These are phyloP conservation scores for Xylaria sp. DNA, from an alignment of 2,329 filamentous ascomycete genomes.

Conservation along the genomic window DNA sequence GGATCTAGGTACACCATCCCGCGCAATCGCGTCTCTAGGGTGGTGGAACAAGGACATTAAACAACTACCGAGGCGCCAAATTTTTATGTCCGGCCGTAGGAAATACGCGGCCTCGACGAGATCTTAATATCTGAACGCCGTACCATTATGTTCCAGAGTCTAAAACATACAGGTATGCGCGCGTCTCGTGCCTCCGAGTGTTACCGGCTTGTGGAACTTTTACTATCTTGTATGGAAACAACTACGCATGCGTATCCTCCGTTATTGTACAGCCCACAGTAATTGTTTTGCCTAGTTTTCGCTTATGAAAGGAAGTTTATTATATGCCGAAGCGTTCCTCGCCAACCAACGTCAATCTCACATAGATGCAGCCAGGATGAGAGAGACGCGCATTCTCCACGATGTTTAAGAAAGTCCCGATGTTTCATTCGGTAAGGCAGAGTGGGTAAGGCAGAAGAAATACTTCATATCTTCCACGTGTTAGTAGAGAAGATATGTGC, in stretches of 20 bases:
- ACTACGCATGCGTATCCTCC: conserved; percentile 12
- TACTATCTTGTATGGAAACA: conserved; percentile 17
- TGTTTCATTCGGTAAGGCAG: conserved; percentile 45
- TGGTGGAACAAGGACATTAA: conserved; percentile 31
- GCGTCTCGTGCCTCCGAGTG: conserved; percentile 30
- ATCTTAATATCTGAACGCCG: conserved; percentile 26
- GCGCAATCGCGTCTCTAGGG: conserved; percentile 25
- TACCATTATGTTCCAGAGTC: conserved; percentile 20
- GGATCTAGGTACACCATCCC: conserved; percentile 27
- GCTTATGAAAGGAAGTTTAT: conserved; percentile 25
- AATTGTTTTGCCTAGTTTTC: neutral
- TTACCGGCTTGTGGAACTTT: conserved; percentile 18
- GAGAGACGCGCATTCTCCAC: conserved; percentile 37
- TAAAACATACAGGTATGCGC: conserved; percentile 30
- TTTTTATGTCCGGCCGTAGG: conserved; percentile 6
- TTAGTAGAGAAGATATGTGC: conserved; percentile 5
- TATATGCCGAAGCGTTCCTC: conserved; percentile 29
- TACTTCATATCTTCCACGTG: conserved; percentile 34
- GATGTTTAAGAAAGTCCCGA: conserved; percentile 45
- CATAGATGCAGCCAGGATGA: conserved; percentile 28
- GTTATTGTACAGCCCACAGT: neutral
- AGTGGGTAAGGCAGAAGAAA: conserved; percentile 27
- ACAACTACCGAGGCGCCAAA: conserved; percentile 33
- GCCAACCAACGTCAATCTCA: conserved; percentile 32
- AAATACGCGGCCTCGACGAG: conserved; percentile 16